Percentiles rank a stretch among this genome's conserved stretches.
Evolutionary conservation across 2,329 filamentous ascomycete genomes (phyloP).

Genomic region (Cryphonectria parasitica): DNA sequence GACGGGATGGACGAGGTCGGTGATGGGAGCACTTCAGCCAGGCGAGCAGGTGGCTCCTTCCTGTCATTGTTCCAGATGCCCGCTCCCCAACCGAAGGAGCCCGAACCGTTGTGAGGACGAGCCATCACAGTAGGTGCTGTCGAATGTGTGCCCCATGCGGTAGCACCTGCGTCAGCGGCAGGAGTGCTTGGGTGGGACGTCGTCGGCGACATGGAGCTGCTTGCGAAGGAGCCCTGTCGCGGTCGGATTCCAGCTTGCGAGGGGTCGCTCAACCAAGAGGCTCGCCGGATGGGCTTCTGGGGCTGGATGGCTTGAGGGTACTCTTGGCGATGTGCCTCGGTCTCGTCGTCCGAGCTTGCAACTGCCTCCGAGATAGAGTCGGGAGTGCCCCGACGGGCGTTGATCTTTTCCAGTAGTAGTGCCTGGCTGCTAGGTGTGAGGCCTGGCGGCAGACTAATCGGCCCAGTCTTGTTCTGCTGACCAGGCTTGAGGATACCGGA

Average conservation of each 20-base stretch:
- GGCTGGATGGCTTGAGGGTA: slow-evolving; percentile 53
- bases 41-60: slow-evolving; percentile 74
- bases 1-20: slow-evolving; percentile 65
- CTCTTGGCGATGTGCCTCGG: slow-evolving; percentile 66
- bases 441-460: slow-evolving; percentile 46
- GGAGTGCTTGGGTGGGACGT: slow-evolving; percentile 82
- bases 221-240: slow-evolving; percentile 77
- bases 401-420: slow-evolving; percentile 74
- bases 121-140: slow-evolving; percentile 51
- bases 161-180: slow-evolving; percentile 62
- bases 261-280: slow-evolving; percentile 88
- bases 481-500: slow-evolving; percentile 54
- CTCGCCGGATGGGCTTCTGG: slow-evolving; percentile 68
- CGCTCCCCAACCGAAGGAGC: slow-evolving; percentile 72
- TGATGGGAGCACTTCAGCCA: slow-evolving; percentile 75
- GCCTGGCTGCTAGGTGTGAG: slow-evolving; percentile 63
- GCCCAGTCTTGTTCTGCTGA: slow-evolving; percentile 55
- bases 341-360: slow-evolving; percentile 92
- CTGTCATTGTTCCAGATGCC: slow-evolving; percentile 83
- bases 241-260: slow-evolving; percentile 64
- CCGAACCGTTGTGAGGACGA: slow-evolving; percentile 50
- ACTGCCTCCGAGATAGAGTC: slow-evolving; percentile 80
- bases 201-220: slow-evolving; percentile 76
- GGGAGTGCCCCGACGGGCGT: slow-evolving; percentile 81
- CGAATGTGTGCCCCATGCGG: slow-evolving; percentile 60